Percentiles rank a stretch among this genome's conserved stretches.
phyloP scores from a whole-genome alignment of 1,284 basidiomycete genomes.

The Leccinum pseudoinsigne region DNA sequence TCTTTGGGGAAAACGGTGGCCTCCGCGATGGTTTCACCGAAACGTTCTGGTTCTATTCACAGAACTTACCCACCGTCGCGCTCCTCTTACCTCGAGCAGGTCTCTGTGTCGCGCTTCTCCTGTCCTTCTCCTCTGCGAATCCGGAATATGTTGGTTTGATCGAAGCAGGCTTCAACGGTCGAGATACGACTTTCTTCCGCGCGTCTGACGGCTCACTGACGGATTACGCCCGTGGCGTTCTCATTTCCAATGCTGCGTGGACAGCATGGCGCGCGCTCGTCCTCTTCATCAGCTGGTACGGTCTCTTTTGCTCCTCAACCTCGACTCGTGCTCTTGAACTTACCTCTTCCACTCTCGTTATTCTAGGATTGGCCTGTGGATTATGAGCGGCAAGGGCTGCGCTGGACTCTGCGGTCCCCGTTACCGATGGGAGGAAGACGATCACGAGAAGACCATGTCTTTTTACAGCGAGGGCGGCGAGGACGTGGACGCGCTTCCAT shows the following conservation, averaged over 20 bases:
- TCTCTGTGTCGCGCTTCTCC: constrained; percentile 65
- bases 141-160: constrained; percentile 47
- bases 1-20: constrained; percentile 51
- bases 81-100: constrained; percentile 80
- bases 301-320: neutral
- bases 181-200: constrained; percentile 76
- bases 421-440: constrained; percentile 78
- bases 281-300: constrained; percentile 64
- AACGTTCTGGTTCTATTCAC: constrained; percentile 75
- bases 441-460: constrained; percentile 57
- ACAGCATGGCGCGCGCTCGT: constrained; percentile 67
- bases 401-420: constrained; percentile 81
- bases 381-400: constrained; percentile 69
- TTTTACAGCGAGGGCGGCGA: constrained; percentile 48
- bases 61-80: constrained; percentile 76
- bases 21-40: constrained; percentile 71
- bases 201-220: constrained; percentile 62
- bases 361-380: constrained; percentile 69
- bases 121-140: constrained; percentile 59
- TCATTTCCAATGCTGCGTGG: constrained; percentile 78
- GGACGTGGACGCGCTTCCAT: constrained; percentile 55
- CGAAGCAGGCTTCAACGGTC: constrained; percentile 46
- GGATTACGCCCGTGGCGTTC: constrained; percentile 68
- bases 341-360: neutral
- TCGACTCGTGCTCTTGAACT: neutral